Percentiles rank a stretch among this genome's conserved stretches.
phyloP scores from a whole-genome alignment of 257 asterid genomes.

The Nicotiana undulata region DNA sequence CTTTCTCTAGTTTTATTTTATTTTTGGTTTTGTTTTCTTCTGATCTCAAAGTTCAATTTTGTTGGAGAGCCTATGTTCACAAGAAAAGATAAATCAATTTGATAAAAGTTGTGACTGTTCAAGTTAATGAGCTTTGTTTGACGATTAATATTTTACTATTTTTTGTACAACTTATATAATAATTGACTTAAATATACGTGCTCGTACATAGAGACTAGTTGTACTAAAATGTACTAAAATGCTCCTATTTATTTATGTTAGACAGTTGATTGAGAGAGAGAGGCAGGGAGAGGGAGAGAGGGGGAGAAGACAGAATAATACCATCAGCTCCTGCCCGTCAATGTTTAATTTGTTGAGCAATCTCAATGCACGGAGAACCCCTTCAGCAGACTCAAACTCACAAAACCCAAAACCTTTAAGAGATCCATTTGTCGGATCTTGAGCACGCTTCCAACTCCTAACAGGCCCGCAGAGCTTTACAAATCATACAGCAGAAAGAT shows the following conservation, averaged over 20 bases:
- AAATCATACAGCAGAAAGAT: slow-evolving; percentile 8
- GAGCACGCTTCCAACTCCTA: slow-evolving; percentile 97
- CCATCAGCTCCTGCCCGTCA: slow-evolving; percentile 96
- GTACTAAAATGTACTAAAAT: not conserved
- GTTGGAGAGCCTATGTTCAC: too few relatives aligned
- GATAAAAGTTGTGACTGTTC: too few relatives aligned
- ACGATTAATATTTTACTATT: too few relatives aligned
- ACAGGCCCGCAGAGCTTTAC: slow-evolving; percentile 94
- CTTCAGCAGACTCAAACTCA: slow-evolving; percentile 96
- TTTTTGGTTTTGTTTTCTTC: too few relatives aligned
- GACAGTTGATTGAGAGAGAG: not conserved
- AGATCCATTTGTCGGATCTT: slow-evolving; percentile 79
- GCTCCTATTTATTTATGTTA: not conserved
- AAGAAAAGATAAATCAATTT: too few relatives aligned
- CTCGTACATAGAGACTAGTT: too few relatives aligned
- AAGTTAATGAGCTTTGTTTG: too few relatives aligned
- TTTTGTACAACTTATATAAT: too few relatives aligned
- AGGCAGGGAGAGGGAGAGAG: too few relatives aligned
- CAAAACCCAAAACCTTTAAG: slow-evolving; percentile 89
- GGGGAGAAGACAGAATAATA: slow-evolving; percentile 12
- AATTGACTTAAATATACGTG: too few relatives aligned
- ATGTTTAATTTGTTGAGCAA: slow-evolving; percentile 72
- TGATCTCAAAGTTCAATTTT: too few relatives aligned
- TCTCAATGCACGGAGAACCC: slow-evolving; percentile 87
- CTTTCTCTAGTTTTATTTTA: too few relatives aligned